Base-by-base conservation (phyloP, 768 basidiomycete genomes). In the Fibroporia radiculosa region DNA sequence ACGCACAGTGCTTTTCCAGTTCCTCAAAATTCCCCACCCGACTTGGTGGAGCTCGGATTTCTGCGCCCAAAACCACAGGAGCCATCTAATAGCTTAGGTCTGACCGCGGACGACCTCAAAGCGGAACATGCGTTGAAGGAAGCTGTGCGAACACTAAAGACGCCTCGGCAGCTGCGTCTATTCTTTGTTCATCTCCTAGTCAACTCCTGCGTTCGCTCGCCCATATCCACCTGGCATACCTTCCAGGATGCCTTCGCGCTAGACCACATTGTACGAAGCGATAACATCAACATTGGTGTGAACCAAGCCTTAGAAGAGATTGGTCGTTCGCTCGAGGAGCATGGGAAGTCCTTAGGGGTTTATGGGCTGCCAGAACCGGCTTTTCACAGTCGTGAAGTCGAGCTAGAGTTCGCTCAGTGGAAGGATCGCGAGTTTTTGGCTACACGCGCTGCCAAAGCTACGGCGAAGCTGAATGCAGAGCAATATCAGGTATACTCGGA, bases 141-240 rank as follows among this genome's bases (percentile, higher is more conserved):
- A 39, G 69, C 64, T 1, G 47, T 71, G 0, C 38, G 54, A 6
- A 47, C 47, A 2, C 51, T 65, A 2, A 42, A 52, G 4, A 66
- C 68, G 0, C 71, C 69, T 0, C 40, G 45, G 2, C 67, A 72
- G 47, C 55, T 73, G 0, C 64, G 66, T 1, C 40, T 62, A 23
- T 61, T 72, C 2, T 69, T 72, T 52, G 59, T 63, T n/a, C 60
- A 68, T 39, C 48, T 71, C 2, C 45, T 70, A 1, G 51, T 64
- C 28, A 64, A 72, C 28, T 59, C 63, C 23, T 60, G 58, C 33
- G 47, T 65, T 5, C 42, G 47, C 2, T 40, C 53, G 0, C 60
- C 55, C 18, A 31, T 60, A 5, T 26, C 48, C 14, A 47, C 62
- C 1, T 66, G 66, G 66, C 48, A 59, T 3, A 47, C 41, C 2